Conservation (phyloP, 2,329 filamentous ascomycete genomes). For the Nigrospora oryzae region DNA sequence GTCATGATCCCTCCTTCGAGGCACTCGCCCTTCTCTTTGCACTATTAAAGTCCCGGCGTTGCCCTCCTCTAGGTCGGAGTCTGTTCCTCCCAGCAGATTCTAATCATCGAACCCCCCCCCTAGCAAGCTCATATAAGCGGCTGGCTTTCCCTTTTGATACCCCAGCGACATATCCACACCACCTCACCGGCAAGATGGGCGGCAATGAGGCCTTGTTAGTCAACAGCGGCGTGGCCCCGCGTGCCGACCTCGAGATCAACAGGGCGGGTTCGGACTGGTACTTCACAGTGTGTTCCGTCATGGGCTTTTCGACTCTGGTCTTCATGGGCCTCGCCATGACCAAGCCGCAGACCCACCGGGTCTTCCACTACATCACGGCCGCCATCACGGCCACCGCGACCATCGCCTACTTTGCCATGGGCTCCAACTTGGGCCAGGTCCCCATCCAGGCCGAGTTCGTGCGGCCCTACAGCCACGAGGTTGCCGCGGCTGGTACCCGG, state of each 20-base stretch:
- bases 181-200: slow-evolving; percentile 15
- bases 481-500: slow-evolving; percentile 41
- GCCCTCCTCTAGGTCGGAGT: too few species aligned
- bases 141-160: too few species aligned
- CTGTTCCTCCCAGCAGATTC: too few species aligned
- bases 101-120: too few species aligned
- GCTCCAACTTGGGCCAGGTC: slow-evolving; percentile 54
- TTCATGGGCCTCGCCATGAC: slow-evolving; percentile 43
- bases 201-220: slow-evolving; percentile 34
- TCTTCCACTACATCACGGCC: slow-evolving; percentile 59
- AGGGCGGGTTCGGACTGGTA: slow-evolving; percentile 53
- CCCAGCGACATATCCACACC: background rate
- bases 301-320: slow-evolving; percentile 42
- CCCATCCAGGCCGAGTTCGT: slow-evolving; percentile 54
- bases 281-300: slow-evolving; percentile 51
- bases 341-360: slow-evolving; percentile 45
- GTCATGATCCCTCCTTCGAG: too few species aligned
- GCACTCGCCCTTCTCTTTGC: too few species aligned
- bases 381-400: slow-evolving; percentile 48
- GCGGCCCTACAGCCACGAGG: slow-evolving; percentile 26
- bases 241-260: slow-evolving; percentile 50
- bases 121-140: too few species aligned
- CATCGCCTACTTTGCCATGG: slow-evolving; percentile 60
- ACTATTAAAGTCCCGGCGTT: too few species aligned
- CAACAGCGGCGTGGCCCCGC: slow-evolving; percentile 37